These are phyloP conservation scores for Chenopodium album DNA, from an alignment of 148 eudicot genomes.

Conservation along the genomic window DNA sequence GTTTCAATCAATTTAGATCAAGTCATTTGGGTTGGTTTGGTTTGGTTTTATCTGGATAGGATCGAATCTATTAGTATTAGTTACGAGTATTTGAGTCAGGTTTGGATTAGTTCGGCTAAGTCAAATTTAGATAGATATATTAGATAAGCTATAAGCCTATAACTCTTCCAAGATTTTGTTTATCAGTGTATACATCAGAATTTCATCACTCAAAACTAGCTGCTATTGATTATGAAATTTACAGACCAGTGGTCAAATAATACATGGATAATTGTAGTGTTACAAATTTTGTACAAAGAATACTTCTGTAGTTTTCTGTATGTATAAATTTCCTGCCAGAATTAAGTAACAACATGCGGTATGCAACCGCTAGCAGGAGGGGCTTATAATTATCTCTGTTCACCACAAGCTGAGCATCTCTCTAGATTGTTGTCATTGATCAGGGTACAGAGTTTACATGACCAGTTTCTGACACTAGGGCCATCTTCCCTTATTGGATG, in stretches of 20 bases:
- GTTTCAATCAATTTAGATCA: no score
- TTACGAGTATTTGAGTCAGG: neutral
- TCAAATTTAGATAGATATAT: neutral
- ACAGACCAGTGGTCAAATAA: neutral
- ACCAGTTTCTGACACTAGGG: slow-evolving; percentile 47
- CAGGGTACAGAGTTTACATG: slow-evolving; percentile 83
- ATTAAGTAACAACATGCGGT: slow-evolving; percentile 59
- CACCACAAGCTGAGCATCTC: slow-evolving; percentile 68
- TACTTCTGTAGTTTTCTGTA: neutral
- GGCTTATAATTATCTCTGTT: slow-evolving; percentile 84
- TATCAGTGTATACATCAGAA: neutral
- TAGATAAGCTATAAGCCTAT: neutral
- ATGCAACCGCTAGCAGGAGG: slow-evolving; percentile 49
- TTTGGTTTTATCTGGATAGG: neutral
- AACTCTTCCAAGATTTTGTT: neutral
- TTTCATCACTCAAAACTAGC: neutral
- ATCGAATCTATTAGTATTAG: neutral
- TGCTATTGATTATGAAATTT: neutral
- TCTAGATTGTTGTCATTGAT: slow-evolving; percentile 56
- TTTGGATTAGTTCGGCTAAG: no score
- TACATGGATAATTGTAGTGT: neutral
- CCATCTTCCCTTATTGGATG: slow-evolving; percentile 33
- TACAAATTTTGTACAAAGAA: neutral
- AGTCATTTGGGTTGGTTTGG: neutral
- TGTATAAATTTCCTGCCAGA: neutral